Conservation (phyloP, 345 rosid species). For the Moricandia arvensis region DNA sequence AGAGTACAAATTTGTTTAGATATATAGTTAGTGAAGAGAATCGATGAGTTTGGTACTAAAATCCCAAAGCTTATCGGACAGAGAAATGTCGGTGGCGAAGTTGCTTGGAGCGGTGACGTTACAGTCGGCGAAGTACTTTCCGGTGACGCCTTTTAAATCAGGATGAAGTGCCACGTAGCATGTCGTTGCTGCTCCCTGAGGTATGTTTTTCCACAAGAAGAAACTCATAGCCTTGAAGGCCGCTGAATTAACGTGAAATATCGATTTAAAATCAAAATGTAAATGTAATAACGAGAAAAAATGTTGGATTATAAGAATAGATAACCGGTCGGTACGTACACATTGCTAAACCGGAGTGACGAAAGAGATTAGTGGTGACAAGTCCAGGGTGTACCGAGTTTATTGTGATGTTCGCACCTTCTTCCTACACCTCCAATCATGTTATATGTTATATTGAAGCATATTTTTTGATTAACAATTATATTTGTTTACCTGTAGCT, state of each 20-base stretch:
- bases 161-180: slow-evolving; percentile 90
- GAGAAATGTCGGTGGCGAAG: slow-evolving; percentile 44
- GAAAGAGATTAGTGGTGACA: slow-evolving; percentile 77
- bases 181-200: slow-evolving; percentile 96
- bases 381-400: slow-evolving; percentile 92
- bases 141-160: slow-evolving; percentile 54
- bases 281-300: too few relatives aligned
- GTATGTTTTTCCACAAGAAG: slow-evolving; percentile 78
- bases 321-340: too few relatives aligned
- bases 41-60: slow-evolving; percentile 43
- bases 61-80: slow-evolving; percentile 76
- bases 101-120: slow-evolving; percentile 53
- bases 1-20: neutral
- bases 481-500: slow-evolving; percentile 49
- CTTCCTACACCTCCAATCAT: slow-evolving; percentile 46
- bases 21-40: slow-evolving; percentile 7
- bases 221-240: slow-evolving; percentile 50
- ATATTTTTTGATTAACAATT: neutral
- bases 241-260: slow-evolving; percentile 38
- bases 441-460: neutral
- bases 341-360: slow-evolving; percentile 43
- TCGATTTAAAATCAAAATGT: too few relatives aligned
- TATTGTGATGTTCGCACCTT: slow-evolving; percentile 71
- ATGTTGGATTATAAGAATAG: too few relatives aligned
- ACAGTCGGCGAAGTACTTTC: slow-evolving; percentile 76